phyloP scores from a whole-genome alignment of 2,329 filamentous ascomycete species.

The Fusarium stilboides region DNA sequence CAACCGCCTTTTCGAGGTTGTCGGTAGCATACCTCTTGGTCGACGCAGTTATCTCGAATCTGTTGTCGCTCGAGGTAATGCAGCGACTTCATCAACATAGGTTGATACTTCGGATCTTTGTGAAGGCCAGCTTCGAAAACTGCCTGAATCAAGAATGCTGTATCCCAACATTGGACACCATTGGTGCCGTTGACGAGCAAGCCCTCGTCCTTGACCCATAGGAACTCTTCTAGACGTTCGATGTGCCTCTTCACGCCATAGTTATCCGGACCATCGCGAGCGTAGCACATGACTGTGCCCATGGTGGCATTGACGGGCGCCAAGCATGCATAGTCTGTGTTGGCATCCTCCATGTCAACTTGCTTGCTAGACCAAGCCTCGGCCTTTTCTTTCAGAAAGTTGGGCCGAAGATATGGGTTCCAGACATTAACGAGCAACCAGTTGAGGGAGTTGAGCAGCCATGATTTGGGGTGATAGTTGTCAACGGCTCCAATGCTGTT shows the following conservation, averaged over 20 bases:
- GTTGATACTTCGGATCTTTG: slow-evolving; percentile 81
- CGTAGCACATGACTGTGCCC: slow-evolving; percentile 90
- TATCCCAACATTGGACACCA: slow-evolving; percentile 98
- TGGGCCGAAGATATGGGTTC: slow-evolving; percentile 81
- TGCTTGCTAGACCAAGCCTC: slow-evolving; percentile 87
- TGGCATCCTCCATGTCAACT: slow-evolving; percentile 91
- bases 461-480: slow-evolving; percentile 94
- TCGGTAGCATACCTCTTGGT: slow-evolving; percentile 87
- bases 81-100: slow-evolving; percentile 87
- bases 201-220: slow-evolving; percentile 94
- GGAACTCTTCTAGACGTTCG: slow-evolving; percentile 85
- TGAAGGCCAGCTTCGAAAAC: slow-evolving; percentile 84
- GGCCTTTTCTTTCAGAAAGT: slow-evolving; percentile 76
- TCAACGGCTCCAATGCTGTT: slow-evolving; percentile 86
- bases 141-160: slow-evolving; percentile 88
- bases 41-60: slow-evolving; percentile 84
- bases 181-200: slow-evolving; percentile 98
- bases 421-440: slow-evolving; percentile 85
- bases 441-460: slow-evolving; percentile 84
- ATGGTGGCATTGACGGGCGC: slow-evolving; percentile 92
- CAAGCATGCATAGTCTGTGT: slow-evolving; percentile 88
- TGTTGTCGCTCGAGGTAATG: slow-evolving; percentile 92
- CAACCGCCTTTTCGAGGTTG: slow-evolving; percentile 94
- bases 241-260: slow-evolving; percentile 81
- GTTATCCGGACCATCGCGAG: slow-evolving; percentile 84